A percentile compares a stretch with the other conserved stretches of the same genome.
phyloP scores from a whole-genome alignment of 169 alveolate genomes.

The Neospora caninum region DNA sequence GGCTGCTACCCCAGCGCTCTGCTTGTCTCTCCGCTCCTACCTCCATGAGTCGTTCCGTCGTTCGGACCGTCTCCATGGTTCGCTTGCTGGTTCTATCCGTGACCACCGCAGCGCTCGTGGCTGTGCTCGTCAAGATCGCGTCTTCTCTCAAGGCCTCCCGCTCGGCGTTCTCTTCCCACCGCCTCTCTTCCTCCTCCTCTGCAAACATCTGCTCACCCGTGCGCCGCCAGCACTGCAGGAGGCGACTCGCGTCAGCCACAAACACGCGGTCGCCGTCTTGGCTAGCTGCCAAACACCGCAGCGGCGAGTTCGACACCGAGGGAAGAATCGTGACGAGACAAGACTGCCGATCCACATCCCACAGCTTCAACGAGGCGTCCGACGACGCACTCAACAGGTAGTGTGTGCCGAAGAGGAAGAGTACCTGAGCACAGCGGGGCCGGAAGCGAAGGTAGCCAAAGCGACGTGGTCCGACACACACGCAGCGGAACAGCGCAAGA shows the following conservation, averaged over 20 bases:
- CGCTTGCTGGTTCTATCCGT: slow-evolving; percentile 35
- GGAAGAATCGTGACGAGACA: slow-evolving; percentile 73
- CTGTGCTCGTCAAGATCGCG: slow-evolving; percentile 33
- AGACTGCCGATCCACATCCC: slow-evolving; percentile 83
- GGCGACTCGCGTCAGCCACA: slow-evolving; percentile 45
- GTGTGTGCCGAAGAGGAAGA: slow-evolving; percentile 45
- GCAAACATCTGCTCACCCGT: slow-evolving; percentile 68
- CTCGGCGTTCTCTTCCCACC: slow-evolving; percentile 56
- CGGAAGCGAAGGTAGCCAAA: neutral
- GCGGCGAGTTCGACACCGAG: neutral
- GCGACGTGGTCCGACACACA: neutral
- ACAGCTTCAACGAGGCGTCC: slow-evolving; percentile 85
- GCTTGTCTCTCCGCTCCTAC: slow-evolving; percentile 5
- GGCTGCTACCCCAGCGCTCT: too few species aligned
- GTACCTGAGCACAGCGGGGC: slow-evolving; percentile 31
- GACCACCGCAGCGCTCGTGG: slow-evolving; percentile 1
- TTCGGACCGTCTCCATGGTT: slow-evolving; percentile 58
- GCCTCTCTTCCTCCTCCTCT: slow-evolving; percentile 66
- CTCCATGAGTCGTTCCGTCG: slow-evolving; percentile 70
- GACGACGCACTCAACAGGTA: slow-evolving; percentile 84
- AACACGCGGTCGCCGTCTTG: slow-evolving; percentile 40
- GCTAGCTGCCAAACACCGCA: slow-evolving; percentile 31
- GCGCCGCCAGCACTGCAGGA: slow-evolving; percentile 63
- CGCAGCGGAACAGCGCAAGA: neutral
- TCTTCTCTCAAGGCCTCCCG: slow-evolving; percentile 56